These are phyloP conservation scores for Dioscorea alata DNA, from an alignment of 106 monocot species.

Conservation along the genomic window DNA sequence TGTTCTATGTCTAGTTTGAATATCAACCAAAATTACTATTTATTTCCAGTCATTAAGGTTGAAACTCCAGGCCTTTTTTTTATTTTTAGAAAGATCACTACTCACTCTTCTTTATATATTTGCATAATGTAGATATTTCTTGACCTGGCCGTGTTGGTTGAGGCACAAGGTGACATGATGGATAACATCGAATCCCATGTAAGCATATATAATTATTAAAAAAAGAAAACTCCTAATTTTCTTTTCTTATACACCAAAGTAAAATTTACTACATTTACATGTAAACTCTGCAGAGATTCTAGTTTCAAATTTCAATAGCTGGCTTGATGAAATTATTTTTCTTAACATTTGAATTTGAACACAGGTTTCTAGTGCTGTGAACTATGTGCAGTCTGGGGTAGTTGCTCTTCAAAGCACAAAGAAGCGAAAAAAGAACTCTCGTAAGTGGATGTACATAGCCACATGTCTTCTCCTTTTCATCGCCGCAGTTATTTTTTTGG, in stretches of 20 bases:
- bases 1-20: too few species aligned
- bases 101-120: too few species aligned
- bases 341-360: background rate
- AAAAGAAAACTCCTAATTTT: too few species aligned
- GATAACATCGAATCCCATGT: constrained; percentile 50
- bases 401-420: constrained; percentile 70
- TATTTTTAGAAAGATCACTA: too few species aligned
- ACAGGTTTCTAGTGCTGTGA: constrained; percentile 86
- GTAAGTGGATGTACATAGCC: constrained; percentile 94
- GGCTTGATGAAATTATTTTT: too few species aligned
- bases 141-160: constrained; percentile 48
- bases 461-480: constrained; percentile 78
- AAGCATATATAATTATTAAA: background rate
- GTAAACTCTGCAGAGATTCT: too few species aligned
- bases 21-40: too few species aligned
- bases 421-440: constrained; percentile 75
- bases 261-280: too few species aligned
- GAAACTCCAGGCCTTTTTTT: too few species aligned
- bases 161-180: constrained; percentile 46
- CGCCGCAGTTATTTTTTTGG: constrained; percentile 58
- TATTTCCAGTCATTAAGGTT: too few species aligned
- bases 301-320: too few species aligned
- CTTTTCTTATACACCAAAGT: too few species aligned
- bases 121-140: constrained; percentile 27
- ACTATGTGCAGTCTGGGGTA: constrained; percentile 76